phyloP scores from a whole-genome alignment of 768 basidiomycete species.

The Termitomyces sp. region DNA sequence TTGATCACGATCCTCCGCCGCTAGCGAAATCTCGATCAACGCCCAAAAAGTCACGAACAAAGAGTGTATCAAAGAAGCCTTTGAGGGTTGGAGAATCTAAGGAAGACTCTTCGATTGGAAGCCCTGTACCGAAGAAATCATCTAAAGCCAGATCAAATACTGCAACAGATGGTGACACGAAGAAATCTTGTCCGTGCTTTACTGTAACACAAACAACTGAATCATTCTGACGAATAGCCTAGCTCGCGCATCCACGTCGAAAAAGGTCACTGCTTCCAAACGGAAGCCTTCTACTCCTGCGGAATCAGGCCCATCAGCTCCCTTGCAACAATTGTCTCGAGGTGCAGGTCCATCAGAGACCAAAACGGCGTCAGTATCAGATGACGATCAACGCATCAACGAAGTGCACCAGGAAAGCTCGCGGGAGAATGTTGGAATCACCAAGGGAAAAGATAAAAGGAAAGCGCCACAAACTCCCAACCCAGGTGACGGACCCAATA shows the following conservation, averaged over 20 bases:
- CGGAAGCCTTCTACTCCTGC: background rate
- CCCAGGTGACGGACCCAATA: background rate
- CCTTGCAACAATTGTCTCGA: background rate
- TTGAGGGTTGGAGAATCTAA: background rate
- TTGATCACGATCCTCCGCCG: background rate
- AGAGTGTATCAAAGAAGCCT: background rate
- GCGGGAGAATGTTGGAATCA: background rate
- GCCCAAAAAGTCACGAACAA: conserved; percentile 1
- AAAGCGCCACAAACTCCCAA: background rate
- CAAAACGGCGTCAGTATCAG: background rate
- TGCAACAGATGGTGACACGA: background rate
- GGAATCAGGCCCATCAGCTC: too few relatives aligned
- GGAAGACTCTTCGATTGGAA: background rate
- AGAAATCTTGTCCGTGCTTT: background rate
- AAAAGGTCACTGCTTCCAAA: background rate
- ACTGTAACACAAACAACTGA: background rate
- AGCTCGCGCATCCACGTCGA: background rate
- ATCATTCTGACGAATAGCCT: background rate
- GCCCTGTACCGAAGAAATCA: background rate
- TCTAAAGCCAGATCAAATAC: background rate
- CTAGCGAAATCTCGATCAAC: background rate
- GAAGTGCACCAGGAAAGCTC: background rate
- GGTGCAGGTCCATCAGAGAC: background rate
- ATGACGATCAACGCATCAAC: background rate
- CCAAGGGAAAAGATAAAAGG: background rate